These are phyloP conservation scores for Candida hungchunana DNA, from an alignment of 805 yeast genomes.

Conservation along the genomic window DNA sequence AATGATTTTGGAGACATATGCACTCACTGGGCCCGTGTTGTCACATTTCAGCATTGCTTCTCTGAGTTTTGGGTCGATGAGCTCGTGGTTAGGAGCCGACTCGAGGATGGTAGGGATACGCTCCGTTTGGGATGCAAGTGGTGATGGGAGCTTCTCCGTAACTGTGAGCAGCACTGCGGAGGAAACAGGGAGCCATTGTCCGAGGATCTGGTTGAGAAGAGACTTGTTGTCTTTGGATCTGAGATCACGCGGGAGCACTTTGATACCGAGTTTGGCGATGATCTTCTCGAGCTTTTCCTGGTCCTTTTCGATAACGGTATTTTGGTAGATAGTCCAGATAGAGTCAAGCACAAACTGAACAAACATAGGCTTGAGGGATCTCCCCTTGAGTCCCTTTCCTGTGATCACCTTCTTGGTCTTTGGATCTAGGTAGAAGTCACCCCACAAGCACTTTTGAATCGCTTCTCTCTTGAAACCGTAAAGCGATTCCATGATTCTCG, in stretches of 20 bases:
- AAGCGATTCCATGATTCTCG: slow-evolving; percentile 78
- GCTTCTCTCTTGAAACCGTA: slow-evolving; percentile 79
- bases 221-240: slow-evolving; percentile 71
- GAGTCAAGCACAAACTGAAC: slow-evolving; percentile 83
- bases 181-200: slow-evolving; percentile 94
- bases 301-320: slow-evolving; percentile 60
- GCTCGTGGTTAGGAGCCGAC: slow-evolving; percentile 46
- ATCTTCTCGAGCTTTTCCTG: slow-evolving; percentile 72
- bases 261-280: slow-evolving; percentile 62
- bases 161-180: slow-evolving; percentile 81
- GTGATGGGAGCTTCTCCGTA: slow-evolving; percentile 82
- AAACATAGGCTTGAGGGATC: slow-evolving; percentile 72
- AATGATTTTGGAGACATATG: slow-evolving; percentile 85
- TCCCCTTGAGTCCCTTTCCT: slow-evolving; percentile 58
- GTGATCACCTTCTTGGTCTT: slow-evolving; percentile 80
- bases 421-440: slow-evolving; percentile 86
- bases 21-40: slow-evolving; percentile 57
- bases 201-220: slow-evolving; percentile 62
- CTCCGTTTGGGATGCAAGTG: slow-evolving; percentile 64
- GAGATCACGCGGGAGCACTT: slow-evolving; percentile 69
- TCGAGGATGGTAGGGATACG: slow-evolving; percentile 67
- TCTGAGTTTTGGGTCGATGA: slow-evolving; percentile 45
- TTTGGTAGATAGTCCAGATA: slow-evolving; percentile 87
- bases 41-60: slow-evolving; percentile 65
- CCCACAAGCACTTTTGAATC: slow-evolving; percentile 89